Base-by-base conservation (phyloP, 257 asterid species). In the Asclepias syriaca region DNA sequence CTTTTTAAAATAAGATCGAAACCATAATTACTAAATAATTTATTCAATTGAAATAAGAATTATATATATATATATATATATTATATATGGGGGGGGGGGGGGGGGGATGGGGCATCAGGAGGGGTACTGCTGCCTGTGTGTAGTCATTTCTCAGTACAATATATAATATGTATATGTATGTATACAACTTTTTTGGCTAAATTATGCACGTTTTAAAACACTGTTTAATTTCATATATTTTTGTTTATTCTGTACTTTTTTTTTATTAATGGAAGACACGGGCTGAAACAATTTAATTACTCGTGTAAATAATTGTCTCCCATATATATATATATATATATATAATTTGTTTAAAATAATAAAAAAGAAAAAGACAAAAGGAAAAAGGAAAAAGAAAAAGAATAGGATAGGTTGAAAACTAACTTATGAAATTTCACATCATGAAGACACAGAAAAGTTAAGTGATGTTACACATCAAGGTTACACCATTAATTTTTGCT, bases 281-380 rank as follows among this genome's bases (percentile, higher is more conserved):
- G 68, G 43, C 49, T 63, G 68, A 63, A 16, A 32, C 48, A 15
- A 19, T 18, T 43, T 54, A 63, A 16, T 27, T 37, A 37, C 19
- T 63, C 15, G n/a, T 32, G 5, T 37, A 49, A 64, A 64, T 64
- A 64, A 37, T 64, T 37, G 50, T 64, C 68, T 37, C 68, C 49
- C 8, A 43, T 40, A 40, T 40, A 40, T 40, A 40, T 40, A 40
- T 40, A 40, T 7, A 40, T 40, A 7, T 40, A 7, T 60, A 1
- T 11, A 2, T 8, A 57, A 22, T 55, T 8, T n/a, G 60, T 50
- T 50, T 14, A 0, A 2, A 27, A n/a, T 24, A 24, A 24, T 24
- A 55, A 2, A 14, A 6, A 55, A 3, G 1, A 19, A 15, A 15
- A 12, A 50, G 12, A 18, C 19, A n/a, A 55, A 22, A 21, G 14